Percentiles rank a stretch among this genome's conserved stretches.
Conservation (phyloP, 768 basidiomycete genomes). For the Lactarius deliciosus region DNA sequence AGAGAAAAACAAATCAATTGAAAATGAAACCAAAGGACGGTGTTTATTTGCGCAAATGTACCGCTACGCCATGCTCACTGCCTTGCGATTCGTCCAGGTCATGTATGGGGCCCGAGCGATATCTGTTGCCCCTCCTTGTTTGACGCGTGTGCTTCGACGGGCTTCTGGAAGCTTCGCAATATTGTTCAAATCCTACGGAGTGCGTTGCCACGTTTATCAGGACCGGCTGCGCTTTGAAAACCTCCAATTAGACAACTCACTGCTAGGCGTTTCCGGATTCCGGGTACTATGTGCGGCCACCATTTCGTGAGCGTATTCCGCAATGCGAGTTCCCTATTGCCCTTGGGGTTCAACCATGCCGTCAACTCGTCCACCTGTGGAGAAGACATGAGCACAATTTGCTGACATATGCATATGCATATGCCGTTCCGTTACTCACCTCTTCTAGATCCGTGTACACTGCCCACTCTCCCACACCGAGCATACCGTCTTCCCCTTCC, state of each 20-base stretch:
- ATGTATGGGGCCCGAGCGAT: conserved; percentile 81
- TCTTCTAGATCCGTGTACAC: conserved; percentile 84
- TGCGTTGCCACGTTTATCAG: conserved; percentile 15
- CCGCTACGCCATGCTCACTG: conserved; percentile 42
- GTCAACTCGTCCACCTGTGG: conserved; percentile 76
- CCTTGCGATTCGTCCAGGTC: conserved; percentile 83
- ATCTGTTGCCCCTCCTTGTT: conserved; percentile 52
- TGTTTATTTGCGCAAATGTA: conserved; percentile 17
- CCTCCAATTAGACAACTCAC: conserved; percentile 46
- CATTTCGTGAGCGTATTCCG: conserved; percentile 77
- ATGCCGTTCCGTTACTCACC: conserved; percentile 46
- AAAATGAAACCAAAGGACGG: conserved; percentile 2
- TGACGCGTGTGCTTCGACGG: conserved; percentile 71
- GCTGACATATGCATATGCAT: not conserved
- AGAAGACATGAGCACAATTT: conserved; percentile 7
- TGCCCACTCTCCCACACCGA: conserved; percentile 85
- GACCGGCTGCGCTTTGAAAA: conserved; percentile 1
- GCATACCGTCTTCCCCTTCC: conserved; percentile 74
- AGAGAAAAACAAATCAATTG: conserved; percentile 5
- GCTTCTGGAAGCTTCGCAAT: conserved; percentile 75
- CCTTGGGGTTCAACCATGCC: conserved; percentile 90
- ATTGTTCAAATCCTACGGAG: conserved; percentile 61
- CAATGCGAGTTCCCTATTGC: conserved; percentile 80
- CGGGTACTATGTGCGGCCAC: conserved; percentile 80
- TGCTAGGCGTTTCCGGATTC: conserved; percentile 70